Base-by-base conservation (phyloP, 768 basidiomycete species). In the Auricularia heimuer region DNA sequence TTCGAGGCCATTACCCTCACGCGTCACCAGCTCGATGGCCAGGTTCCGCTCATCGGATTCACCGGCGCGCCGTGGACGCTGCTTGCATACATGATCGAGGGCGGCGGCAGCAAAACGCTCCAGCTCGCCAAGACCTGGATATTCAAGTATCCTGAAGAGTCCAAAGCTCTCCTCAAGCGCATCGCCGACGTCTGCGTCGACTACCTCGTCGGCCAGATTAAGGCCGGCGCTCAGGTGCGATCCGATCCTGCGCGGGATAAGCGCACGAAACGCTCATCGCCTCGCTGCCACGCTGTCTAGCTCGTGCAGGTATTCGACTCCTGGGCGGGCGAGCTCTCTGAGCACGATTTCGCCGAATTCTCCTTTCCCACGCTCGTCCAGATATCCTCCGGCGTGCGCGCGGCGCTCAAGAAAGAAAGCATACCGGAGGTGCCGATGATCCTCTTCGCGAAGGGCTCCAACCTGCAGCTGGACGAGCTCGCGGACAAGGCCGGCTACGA, bases 31-130 rank as follows among this genome's bases (percentile, higher is more conserved):
- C 80, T 98, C 64, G 81, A 85, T 1, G 97, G 96, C 24, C 84
- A 91, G 73, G 94, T 98, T 14, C 96, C 97, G 12, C 80, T 99
- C 65, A 97, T 99, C 70, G 97, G 97, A 11, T 99, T 99, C 77
- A 92, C 87, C 72, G 97, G 96, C 47, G 94, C 94, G 0, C 97
- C 97, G 1, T 98, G 97, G 97, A 99, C 97, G 3, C 83, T 98
- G 63, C 94, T 99, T 78, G 85, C 88, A 24, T 99, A 98, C 75
- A 99, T 99, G 97, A 83, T 97, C 71, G 97, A 98, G 75, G 97
- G 97, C 7, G 96, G 95, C 4, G 90, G 90, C 8, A 91, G 85
- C 75, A 94, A 94, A 77, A 91, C 90, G 14, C 84, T 92, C 69
- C 88, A 91, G 67, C 94, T 95, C 75, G 84, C 86, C 42, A 99